These are phyloP conservation scores for Spiraea crenata DNA, from an alignment of 331 rosid species.

Conservation along the genomic window DNA sequence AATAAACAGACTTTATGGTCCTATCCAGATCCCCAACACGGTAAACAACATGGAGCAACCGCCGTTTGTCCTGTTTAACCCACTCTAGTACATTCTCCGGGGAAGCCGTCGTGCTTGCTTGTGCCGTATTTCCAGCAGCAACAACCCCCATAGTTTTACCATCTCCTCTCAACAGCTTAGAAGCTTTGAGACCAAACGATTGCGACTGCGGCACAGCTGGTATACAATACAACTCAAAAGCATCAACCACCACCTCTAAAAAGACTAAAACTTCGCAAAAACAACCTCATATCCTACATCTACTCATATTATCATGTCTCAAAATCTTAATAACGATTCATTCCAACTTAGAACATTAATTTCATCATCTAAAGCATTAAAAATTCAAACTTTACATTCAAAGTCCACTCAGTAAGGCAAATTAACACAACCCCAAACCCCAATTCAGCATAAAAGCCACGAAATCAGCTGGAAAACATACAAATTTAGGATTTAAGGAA, in stretches of 20 bases:
- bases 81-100: conserved; percentile 78
- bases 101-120: conserved; percentile 51
- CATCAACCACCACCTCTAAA: conserved; percentile 16
- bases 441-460: neutral
- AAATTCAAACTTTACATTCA: neutral
- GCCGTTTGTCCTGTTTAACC: conserved; percentile 78
- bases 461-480: neutral
- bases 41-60: conserved; percentile 88
- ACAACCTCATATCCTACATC: neutral
- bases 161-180: conserved; percentile 55
- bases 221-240: conserved; percentile 37
- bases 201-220: conserved; percentile 53
- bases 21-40: conserved; percentile 89
- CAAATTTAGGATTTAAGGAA: conserved; percentile 9
- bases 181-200: conserved; percentile 49
- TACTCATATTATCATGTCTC: neutral
- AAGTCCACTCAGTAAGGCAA: neutral
- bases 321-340: neutral
- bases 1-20: conserved; percentile 66
- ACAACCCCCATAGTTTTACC: conserved; percentile 36
- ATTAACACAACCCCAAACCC: neutral
- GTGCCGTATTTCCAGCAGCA: conserved; percentile 50
- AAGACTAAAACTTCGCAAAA: neutral
- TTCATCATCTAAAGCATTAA: neutral
- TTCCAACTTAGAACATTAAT: neutral